These are phyloP conservation scores for Ogataea zsoltii DNA, from an alignment of 805 yeast species.

Conservation along the genomic window DNA sequence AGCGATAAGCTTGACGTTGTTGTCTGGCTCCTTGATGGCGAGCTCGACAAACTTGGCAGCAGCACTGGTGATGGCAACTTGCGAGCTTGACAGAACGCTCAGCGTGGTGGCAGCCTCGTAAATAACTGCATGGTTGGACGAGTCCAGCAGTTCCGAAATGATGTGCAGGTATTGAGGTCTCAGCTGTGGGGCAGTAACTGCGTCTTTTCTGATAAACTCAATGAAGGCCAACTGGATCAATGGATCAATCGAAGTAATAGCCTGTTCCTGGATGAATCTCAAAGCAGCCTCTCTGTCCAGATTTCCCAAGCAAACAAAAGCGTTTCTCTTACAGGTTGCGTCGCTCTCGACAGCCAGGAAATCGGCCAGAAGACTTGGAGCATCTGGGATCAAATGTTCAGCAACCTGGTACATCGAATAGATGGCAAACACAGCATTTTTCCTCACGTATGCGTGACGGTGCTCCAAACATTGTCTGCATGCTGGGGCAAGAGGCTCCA, in stretches of 20 bases:
- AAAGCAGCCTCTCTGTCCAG: conserved; percentile 85
- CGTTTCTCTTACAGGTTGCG: conserved; percentile 93
- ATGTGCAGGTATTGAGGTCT: conserved; percentile 71
- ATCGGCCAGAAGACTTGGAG: conserved; percentile 76
- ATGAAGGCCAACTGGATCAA: conserved; percentile 85
- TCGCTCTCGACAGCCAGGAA: conserved; percentile 84
- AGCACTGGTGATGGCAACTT: conserved; percentile 70
- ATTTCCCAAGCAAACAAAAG: conserved; percentile 82
- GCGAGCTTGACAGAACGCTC: conserved; percentile 54
- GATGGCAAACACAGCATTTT: conserved; percentile 93
- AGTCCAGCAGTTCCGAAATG: conserved; percentile 70
- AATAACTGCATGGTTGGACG: conserved; percentile 68
- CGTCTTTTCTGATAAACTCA: conserved; percentile 87
- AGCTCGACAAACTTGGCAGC: conserved; percentile 85
- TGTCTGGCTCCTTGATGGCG: conserved; percentile 91
- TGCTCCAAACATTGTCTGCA: conserved; percentile 90
- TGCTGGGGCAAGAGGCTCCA: conserved; percentile 94
- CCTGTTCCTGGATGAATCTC: conserved; percentile 72
- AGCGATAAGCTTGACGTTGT: conserved; percentile 90
- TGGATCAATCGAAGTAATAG: conserved; percentile 71
- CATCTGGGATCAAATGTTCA: conserved; percentile 90
- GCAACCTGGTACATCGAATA: conserved; percentile 79
- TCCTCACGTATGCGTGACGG: conserved; percentile 96
- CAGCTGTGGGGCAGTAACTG: conserved; percentile 60
- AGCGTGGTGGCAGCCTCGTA: conserved; percentile 91